Percentiles rank a stretch among this genome's conserved stretches.
Conservation (phyloP, 139 green algal genomes). For the Desmodesmus armatus region DNA sequence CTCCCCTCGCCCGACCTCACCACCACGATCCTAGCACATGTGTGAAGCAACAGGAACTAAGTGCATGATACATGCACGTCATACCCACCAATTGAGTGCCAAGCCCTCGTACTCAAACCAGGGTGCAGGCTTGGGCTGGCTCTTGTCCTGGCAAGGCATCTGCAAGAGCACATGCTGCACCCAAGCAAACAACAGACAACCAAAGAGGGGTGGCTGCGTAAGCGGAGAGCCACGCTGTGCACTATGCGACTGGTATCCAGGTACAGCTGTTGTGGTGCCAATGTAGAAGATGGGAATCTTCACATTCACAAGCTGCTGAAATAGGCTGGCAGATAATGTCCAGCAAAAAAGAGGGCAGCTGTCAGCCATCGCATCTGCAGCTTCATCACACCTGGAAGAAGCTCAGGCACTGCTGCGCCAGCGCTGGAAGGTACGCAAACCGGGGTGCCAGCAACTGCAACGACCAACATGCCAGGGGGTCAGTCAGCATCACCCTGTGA, state of each 20-base stretch:
- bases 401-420: conserved; percentile 32
- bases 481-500: no score
- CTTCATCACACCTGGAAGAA: conserved; percentile 29
- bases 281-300: no score
- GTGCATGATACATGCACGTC: no score
- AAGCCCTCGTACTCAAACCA: conserved; percentile 67
- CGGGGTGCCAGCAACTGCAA: conserved; percentile 36
- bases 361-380: neutral
- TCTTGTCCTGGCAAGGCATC: conserved; percentile 38
- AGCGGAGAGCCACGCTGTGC: neutral
- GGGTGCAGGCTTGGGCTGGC: conserved; percentile 44
- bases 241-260: neutral
- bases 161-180: conserved; percentile 70
- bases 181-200: neutral
- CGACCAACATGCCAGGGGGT: no score
- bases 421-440: conserved; percentile 33
- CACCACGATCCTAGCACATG: no score
- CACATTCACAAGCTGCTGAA: neutral
- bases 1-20: no score
- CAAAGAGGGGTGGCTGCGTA: neutral
- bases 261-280: neutral
- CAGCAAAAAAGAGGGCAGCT: neutral
- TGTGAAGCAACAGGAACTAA: neutral
- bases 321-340: no score
- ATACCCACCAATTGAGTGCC: conserved; percentile 66